Percentiles rank a stretch among this genome's conserved stretches.
phyloP scores from a whole-genome alignment of 805 yeast genomes.

The Phaffomyces thermotolerans region DNA sequence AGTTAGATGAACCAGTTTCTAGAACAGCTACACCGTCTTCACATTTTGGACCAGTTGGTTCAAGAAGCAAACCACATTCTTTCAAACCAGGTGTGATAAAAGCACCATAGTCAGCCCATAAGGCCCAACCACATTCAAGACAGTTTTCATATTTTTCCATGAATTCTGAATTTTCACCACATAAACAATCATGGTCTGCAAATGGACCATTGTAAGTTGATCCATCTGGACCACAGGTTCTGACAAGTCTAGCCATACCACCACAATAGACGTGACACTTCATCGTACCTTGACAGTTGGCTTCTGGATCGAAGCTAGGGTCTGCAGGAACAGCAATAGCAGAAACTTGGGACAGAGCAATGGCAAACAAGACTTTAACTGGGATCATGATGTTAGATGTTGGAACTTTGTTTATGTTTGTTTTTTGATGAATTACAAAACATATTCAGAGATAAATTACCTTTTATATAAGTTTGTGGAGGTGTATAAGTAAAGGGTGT shows the following conservation, averaged over 20 bases:
- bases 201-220: slow-evolving; percentile 13
- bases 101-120: slow-evolving; percentile 26
- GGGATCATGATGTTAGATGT: no score
- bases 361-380: neutral
- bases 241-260: slow-evolving; percentile 25
- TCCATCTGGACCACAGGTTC: slow-evolving; percentile 17
- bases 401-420: no score
- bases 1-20: neutral
- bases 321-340: neutral
- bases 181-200: slow-evolving; percentile 14
- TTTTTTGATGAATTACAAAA: no score
- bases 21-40: neutral
- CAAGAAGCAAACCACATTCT: slow-evolving; percentile 20
- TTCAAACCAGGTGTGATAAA: slow-evolving; percentile 22
- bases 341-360: neutral
- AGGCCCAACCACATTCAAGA: slow-evolving; percentile 31
- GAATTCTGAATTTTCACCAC: slow-evolving; percentile 15
- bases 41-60: slow-evolving; percentile 26
- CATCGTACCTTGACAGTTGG: neutral
- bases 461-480: no score
- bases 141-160: slow-evolving; percentile 19
- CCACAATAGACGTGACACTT: slow-evolving; percentile 26
- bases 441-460: no score
- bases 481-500: no score
- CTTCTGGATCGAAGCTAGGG: neutral